Percentiles rank a stretch among this genome's conserved stretches.
Evolutionary conservation across 1,284 basidiomycete genomes (phyloP).

Genomic region (Cutaneotrichosporon cutaneum): DNA sequence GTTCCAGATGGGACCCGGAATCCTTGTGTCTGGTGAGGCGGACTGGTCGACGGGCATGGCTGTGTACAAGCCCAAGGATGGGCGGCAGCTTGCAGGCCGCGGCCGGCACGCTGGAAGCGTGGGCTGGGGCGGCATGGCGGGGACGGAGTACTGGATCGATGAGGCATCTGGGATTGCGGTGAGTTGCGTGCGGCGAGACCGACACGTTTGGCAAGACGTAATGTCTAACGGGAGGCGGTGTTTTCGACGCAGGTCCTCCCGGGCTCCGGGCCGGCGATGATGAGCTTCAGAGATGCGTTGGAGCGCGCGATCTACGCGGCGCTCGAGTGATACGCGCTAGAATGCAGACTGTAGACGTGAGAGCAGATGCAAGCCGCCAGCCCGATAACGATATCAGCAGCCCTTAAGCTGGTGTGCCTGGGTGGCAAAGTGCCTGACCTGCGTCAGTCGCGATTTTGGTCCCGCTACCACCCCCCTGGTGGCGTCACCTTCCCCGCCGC

Average conservation of each 20-base stretch:
- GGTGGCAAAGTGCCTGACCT: neutral
- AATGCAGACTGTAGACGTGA: neutral
- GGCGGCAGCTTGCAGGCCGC: conserved; percentile 19
- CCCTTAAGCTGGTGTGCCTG: neutral
- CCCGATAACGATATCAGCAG: neutral
- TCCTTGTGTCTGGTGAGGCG: conserved; percentile 27
- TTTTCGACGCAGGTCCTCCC: conserved; percentile 33
- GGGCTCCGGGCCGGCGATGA: conserved; percentile 9
- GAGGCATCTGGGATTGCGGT: conserved; percentile 31
- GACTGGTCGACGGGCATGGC: conserved; percentile 41
- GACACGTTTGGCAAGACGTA: too few relatives aligned
- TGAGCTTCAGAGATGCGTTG: conserved; percentile 21
- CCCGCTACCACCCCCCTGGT: neutral
- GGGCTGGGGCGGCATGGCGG: conserved; percentile 40
- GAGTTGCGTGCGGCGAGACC: conserved; percentile 23
- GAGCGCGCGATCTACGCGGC: conserved; percentile 32
- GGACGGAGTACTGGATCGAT: conserved; percentile 42
- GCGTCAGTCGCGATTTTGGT: neutral
- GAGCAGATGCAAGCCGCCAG: too few relatives aligned
- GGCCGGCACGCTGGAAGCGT: conserved; percentile 33
- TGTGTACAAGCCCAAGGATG: conserved; percentile 28
- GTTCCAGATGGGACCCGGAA: conserved; percentile 8
- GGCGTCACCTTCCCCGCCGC: neutral
- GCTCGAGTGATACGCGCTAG: conserved; percentile 8
- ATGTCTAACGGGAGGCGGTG: conserved; percentile 21